phyloP scores from a whole-genome alignment of 2,329 filamentous ascomycete genomes.

The Microthyrium microscopicum region DNA sequence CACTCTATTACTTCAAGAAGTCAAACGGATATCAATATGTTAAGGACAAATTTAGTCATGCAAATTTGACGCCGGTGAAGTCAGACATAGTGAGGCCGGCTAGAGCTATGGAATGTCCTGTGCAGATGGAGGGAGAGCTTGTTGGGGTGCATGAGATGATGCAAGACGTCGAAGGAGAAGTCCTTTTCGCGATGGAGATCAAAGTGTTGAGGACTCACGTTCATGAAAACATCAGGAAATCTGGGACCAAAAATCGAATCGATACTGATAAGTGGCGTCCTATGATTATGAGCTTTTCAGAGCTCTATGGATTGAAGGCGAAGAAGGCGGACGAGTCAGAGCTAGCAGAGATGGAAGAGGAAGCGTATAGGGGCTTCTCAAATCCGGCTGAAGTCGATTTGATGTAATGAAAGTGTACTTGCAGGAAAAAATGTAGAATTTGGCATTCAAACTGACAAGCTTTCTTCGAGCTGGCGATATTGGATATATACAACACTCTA shows the following conservation, averaged over 20 bases:
- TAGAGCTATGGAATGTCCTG: constrained; percentile 24
- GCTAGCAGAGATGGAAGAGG: constrained; percentile 17
- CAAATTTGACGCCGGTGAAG: constrained; percentile 18
- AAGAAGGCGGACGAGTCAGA: constrained; percentile 13
- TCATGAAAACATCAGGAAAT: constrained; percentile 18
- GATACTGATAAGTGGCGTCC: constrained; percentile 28
- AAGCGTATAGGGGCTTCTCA: constrained; percentile 14
- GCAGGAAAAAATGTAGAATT: too few species aligned
- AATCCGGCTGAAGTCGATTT: background rate
- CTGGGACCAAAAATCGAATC: constrained; percentile 23
- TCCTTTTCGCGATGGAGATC: constrained; percentile 22
- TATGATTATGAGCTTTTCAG: constrained; percentile 29
- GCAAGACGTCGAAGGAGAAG: constrained; percentile 17
- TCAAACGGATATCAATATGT: constrained; percentile 20
- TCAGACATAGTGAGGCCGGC: constrained; percentile 19
- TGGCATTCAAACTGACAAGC: too few species aligned
- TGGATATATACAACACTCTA: too few species aligned
- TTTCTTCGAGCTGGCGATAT: too few species aligned
- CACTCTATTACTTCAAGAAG: too few species aligned
- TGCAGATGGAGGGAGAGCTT: constrained; percentile 27
- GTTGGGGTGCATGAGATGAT: constrained; percentile 17
- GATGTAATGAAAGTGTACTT: too few species aligned
- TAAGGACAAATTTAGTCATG: constrained; percentile 23
- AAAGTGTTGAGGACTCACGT: constrained; percentile 22
- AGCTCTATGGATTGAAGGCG: constrained; percentile 24